Evolutionary conservation across 1,139 yeast genomes (phyloP), one percentile per base, ranked within the genome.

Genomic region (Suhomyces maxii): DNA sequence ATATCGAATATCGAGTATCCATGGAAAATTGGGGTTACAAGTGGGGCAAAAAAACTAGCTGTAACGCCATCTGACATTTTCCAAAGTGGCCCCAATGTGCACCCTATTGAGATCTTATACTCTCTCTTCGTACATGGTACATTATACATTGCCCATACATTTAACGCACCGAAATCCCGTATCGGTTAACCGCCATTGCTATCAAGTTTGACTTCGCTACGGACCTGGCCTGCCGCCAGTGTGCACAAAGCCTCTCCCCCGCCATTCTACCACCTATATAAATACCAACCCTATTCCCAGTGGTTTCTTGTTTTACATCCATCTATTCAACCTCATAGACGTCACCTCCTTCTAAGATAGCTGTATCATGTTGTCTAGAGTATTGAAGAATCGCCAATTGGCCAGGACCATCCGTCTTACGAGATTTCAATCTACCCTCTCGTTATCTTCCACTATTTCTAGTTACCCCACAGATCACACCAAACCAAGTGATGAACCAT

Each of bases 391-490:
- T 32, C 38, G 42, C 36, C 42, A 26, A 11, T 37, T 48, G 37
- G 41, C 48, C 41, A 37, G 11, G 13, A 30, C 34, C 37, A 42
- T 18, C 45, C 40, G 39, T 23, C 47, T 41, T n/a, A 32, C 45
- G 35, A 58, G 67, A 48, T 56, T 47, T 44, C 62, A 57, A 47
- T 53, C 67, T 23, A 54, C 63, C 8, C 42, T 69, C 41, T 45
- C 63, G 18, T 65, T 72, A 46, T 61, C 64, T 31, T 59, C 77
- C 30, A 71, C 76, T 26, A 53, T 65, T 23, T 52, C 61, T 30
- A 44, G 51, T 8, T 76, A 60, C 71, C 84, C 85, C 59, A 72
- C 75, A 40, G 63, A 67, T 41, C 87, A 82, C 61, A 60, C 68
- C 8, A 63, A 63, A 8, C 61, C 67, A 32, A 63, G 67, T 35